Conservation (phyloP, 2,329 filamentous ascomycete species). For the Apiospora hydei region DNA sequence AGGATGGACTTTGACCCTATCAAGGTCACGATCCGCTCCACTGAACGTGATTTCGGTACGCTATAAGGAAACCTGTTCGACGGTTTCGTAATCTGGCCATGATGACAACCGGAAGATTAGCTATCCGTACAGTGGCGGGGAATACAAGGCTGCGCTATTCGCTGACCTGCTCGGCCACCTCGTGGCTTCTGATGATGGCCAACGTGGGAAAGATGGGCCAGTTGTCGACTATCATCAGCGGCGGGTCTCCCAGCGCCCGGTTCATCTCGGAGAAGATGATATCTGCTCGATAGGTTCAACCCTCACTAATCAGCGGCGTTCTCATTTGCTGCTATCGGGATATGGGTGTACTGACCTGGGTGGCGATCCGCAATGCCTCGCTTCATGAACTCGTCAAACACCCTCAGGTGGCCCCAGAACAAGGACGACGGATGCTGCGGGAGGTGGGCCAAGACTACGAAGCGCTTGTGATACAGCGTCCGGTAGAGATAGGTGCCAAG, state of each 20-base stretch:
- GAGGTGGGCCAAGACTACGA: not conserved
- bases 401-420: not conserved
- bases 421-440: not conserved
- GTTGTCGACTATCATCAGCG: not conserved
- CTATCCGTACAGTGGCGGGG: not conserved
- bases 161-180: not conserved
- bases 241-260: not conserved
- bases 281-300: not conserved
- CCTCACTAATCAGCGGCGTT: not conserved
- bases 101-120: not conserved
- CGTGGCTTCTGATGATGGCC: not conserved
- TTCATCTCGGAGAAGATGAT: not conserved
- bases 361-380: not conserved
- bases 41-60: not conserved
- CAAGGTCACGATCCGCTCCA: not conserved
- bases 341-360: not conserved
- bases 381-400: not conserved
- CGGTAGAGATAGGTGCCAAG: not conserved
- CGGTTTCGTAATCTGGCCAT: not conserved
- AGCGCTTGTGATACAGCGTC: not conserved
- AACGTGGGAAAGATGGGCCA: not conserved
- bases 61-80: not conserved
- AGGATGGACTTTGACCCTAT: not conserved
- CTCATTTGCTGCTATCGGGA: no score
- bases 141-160: not conserved